Conservation (phyloP, 23 red algal species). For the Cyanidium caldarium region DNA sequence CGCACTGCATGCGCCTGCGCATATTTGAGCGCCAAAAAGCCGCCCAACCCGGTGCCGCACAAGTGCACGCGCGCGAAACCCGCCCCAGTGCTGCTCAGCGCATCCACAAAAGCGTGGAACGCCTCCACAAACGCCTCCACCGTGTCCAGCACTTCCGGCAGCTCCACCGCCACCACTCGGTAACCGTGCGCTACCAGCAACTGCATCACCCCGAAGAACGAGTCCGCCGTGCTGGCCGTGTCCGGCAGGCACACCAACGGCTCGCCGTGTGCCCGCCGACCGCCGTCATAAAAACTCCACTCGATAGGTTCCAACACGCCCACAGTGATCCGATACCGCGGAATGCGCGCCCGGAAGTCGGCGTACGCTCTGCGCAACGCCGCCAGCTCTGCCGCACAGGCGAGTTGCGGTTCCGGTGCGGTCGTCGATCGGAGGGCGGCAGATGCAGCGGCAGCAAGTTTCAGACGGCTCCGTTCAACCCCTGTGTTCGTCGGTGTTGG, state of each 20-base stretch:
- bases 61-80: slow-evolving; percentile 35
- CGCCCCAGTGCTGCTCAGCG: neutral
- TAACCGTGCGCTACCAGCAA: slow-evolving; percentile 43
- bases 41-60: slow-evolving; percentile 75
- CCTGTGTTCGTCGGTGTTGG: too few relatives aligned
- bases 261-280: slow-evolving; percentile 46
- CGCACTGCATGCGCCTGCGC: slow-evolving; percentile 27
- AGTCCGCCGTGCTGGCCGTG: slow-evolving; percentile 50
- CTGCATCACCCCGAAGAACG: slow-evolving; percentile 43
- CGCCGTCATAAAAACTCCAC: slow-evolving; percentile 82
- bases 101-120: slow-evolving; percentile 67
- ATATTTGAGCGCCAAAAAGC: slow-evolving; percentile 54
- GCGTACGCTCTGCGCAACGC: too few relatives aligned
- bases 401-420: too few relatives aligned
- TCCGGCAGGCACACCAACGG: slow-evolving; percentile 68
- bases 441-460: too few relatives aligned
- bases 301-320: slow-evolving; percentile 25
- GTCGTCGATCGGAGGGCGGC: too few relatives aligned
- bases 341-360: slow-evolving; percentile 88
- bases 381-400: too few relatives aligned
- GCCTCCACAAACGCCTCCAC: slow-evolving; percentile 49
- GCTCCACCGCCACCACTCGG: slow-evolving; percentile 49
- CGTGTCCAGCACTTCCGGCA: slow-evolving; percentile 41
- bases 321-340: slow-evolving; percentile 42
- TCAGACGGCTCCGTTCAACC: too few relatives aligned